phyloP scores from a whole-genome alignment of 352 stramenopile species.

The Phytophthora nicotianae region DNA sequence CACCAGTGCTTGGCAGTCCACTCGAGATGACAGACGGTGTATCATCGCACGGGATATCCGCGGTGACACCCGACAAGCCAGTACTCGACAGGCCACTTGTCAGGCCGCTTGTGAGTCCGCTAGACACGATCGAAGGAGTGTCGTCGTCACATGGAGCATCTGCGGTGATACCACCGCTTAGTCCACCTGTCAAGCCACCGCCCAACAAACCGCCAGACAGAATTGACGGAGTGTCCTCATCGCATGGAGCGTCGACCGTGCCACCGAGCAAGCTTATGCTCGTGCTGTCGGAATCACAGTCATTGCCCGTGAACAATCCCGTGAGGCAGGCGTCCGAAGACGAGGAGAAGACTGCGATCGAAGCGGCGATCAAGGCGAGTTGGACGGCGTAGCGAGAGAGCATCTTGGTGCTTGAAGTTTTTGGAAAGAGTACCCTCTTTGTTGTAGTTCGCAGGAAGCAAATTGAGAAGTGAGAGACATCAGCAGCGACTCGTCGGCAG shows the following conservation, averaged over 20 bases:
- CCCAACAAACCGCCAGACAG: slow-evolving; percentile 14
- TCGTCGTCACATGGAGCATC: slow-evolving; percentile 20
- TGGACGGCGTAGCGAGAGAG: slow-evolving; percentile 19
- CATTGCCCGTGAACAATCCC: slow-evolving; percentile 20
- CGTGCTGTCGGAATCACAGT: slow-evolving; percentile 18
- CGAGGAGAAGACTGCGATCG: slow-evolving; percentile 5
- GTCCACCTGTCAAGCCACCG: slow-evolving; percentile 1
- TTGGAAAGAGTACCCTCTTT: neutral
- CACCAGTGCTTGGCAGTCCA: slow-evolving; percentile 6
- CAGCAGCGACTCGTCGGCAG: too few relatives aligned
- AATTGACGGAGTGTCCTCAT: slow-evolving; percentile 21
- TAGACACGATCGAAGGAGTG: slow-evolving; percentile 10
- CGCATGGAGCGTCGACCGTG: slow-evolving; percentile 19
- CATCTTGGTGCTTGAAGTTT: slow-evolving; percentile 13
- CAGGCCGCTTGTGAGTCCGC: slow-evolving; percentile 8
- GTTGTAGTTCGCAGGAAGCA: neutral
- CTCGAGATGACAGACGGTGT: slow-evolving; percentile 6
- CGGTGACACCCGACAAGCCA: slow-evolving; percentile 1
- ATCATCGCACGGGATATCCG: slow-evolving; percentile 13
- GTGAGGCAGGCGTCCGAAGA: slow-evolving; percentile 28
- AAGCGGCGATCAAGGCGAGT: slow-evolving; percentile 17
- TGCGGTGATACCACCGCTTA: slow-evolving; percentile 10
- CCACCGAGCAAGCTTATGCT: slow-evolving; percentile 16
- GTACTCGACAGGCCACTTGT: slow-evolving; percentile 1
- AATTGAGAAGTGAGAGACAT: neutral